Conservation (phyloP, 208 protist genomes). For the Crithidia bombi region DNA sequence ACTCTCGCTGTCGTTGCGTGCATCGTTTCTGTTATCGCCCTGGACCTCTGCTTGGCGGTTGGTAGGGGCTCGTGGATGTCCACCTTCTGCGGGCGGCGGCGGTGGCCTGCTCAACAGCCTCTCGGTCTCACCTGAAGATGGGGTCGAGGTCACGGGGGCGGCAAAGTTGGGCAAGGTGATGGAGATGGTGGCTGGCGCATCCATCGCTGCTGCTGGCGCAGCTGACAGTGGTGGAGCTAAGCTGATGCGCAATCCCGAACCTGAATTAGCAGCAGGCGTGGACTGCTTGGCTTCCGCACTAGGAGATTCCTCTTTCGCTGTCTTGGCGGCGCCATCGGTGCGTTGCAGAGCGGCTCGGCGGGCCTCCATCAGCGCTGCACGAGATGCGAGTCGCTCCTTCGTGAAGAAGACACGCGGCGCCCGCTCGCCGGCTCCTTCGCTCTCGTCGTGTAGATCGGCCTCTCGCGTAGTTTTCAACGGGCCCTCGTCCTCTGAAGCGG, state of each 20-base stretch:
- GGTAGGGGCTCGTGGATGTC: background rate
- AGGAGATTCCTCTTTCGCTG: background rate
- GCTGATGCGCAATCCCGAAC: background rate
- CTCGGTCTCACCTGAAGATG: background rate
- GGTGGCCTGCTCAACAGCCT: background rate
- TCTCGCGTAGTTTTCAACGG: background rate
- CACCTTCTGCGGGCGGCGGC: background rate
- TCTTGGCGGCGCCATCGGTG: background rate
- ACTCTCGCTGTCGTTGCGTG: background rate
- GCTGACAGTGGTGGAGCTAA: constrained; percentile 2
- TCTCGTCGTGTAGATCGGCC: background rate
- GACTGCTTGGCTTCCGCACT: background rate
- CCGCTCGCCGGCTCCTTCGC: background rate
- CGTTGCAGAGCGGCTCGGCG: constrained; percentile 13
- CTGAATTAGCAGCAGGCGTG: background rate
- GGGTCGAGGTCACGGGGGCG: constrained; percentile 1
- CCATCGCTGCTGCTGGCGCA: background rate
- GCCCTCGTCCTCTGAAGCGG: background rate
- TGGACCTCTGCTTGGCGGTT: background rate
- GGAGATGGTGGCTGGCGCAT: background rate
- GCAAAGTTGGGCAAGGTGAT: constrained; percentile 15
- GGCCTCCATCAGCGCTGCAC: constrained; percentile 30
- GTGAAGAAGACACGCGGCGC: constrained; percentile 35
- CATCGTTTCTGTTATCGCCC: background rate
- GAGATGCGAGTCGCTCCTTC: constrained; percentile 31